Evolutionary conservation across 345 rosid genomes (phyloP).

Genomic region (Raphanus raphanistrum): DNA sequence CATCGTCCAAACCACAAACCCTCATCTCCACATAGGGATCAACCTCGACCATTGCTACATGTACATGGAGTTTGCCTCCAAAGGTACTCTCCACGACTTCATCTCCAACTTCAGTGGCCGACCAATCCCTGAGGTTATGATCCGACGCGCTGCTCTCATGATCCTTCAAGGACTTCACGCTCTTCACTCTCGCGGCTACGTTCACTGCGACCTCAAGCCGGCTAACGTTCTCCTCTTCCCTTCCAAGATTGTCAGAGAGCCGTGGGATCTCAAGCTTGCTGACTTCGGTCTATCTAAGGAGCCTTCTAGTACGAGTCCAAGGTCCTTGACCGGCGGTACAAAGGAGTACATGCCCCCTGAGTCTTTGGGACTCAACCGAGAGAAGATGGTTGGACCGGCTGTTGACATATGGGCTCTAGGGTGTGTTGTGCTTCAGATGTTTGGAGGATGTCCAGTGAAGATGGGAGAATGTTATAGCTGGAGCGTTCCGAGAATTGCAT

Average conservation of each 20-base stretch:
- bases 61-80: constrained; percentile 16
- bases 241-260: background rate
- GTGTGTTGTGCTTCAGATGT: constrained; percentile 26
- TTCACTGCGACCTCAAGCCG: constrained; percentile 20
- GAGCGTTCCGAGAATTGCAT: background rate
- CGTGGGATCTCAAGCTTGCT: constrained; percentile 15
- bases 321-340: background rate
- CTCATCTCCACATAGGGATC: background rate
- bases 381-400: background rate
- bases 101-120: background rate
- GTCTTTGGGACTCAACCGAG: background rate
- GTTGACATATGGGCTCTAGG: constrained; percentile 29
- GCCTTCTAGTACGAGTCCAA: background rate
- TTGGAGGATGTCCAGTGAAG: background rate
- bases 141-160: background rate
- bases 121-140: background rate
- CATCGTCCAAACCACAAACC: background rate
- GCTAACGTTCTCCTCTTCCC: constrained; percentile 8
- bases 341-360: constrained; percentile 6
- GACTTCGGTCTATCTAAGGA: constrained; percentile 19
- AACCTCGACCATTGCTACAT: background rate
- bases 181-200: constrained; percentile 22
- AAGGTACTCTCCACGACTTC: constrained; percentile 7
- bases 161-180: constrained; percentile 17
- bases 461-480: background rate